phyloP scores from a whole-genome alignment of 345 rosid species.

The Arabidopsis suecica region DNA sequence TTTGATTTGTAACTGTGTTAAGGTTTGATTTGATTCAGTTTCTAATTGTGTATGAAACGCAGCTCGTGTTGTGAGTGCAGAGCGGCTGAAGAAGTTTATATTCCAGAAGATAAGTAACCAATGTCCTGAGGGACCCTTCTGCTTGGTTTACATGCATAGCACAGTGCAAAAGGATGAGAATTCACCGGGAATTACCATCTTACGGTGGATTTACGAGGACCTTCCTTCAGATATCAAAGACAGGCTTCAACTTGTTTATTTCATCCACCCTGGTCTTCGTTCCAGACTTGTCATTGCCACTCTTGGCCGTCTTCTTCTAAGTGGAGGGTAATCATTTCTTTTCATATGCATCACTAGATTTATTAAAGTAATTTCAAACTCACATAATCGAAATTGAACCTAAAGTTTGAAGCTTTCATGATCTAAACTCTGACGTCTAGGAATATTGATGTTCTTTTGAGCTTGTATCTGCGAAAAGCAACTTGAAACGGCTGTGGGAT shows the following conservation, averaged over 20 bases:
- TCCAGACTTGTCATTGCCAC: conserved; percentile 86
- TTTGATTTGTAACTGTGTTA: too few relatives aligned
- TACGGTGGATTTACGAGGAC: conserved; percentile 96
- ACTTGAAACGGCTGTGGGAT: background rate
- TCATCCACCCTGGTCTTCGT: conserved; percentile 87
- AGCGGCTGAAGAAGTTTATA: conserved; percentile 80
- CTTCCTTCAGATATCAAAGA: conserved; percentile 74
- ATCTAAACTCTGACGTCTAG: conserved; percentile 1
- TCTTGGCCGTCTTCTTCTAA: conserved; percentile 87
- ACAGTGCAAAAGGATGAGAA: conserved; percentile 88
- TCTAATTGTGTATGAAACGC: conserved; percentile 32
- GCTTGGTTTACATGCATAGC: conserved; percentile 83
- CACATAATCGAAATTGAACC: background rate
- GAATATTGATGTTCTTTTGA: conserved; percentile 5
- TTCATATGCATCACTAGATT: conserved; percentile 9
- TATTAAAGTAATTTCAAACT: background rate
- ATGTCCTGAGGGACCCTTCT: conserved; percentile 80
- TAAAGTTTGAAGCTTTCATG: conserved; percentile 11
- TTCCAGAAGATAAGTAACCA: conserved; percentile 72
- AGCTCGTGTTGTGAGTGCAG: conserved; percentile 88
- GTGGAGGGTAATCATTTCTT: conserved; percentile 73
- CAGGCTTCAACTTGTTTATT: conserved; percentile 80
- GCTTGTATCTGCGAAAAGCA: background rate
- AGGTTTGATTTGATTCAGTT: conserved; percentile 17
- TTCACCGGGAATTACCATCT: conserved; percentile 76